Evolutionary conservation across 2,329 filamentous ascomycete genomes (phyloP).

Genomic region (Sarocladium oryzae): DNA sequence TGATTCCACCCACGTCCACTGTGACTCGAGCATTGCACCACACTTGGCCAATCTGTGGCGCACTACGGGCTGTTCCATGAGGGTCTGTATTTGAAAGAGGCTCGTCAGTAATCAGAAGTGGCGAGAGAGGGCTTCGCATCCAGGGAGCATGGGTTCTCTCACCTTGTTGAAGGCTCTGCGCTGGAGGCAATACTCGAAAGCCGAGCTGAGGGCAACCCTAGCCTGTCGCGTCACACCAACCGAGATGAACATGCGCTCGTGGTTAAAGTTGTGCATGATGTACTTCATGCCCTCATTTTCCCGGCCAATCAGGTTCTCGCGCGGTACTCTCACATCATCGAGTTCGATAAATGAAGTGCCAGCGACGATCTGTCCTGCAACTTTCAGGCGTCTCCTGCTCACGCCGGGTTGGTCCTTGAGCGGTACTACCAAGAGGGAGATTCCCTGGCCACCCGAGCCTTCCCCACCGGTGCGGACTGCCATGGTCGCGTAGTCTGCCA

Average conservation of each 20-base stretch:
- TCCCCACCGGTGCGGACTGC: slow-evolving; percentile 60
- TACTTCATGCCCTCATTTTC: slow-evolving; percentile 69
- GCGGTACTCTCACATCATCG: slow-evolving; percentile 66
- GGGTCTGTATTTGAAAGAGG: slow-evolving; percentile 22
- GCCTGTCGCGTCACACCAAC: slow-evolving; percentile 58
- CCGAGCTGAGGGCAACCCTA: slow-evolving; percentile 28
- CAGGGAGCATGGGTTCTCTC: not conserved
- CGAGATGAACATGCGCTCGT: slow-evolving; percentile 63
- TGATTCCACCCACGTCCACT: slow-evolving; percentile 67
- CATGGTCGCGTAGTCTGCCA: slow-evolving; percentile 62
- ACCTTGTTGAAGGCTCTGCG: slow-evolving; percentile 30
- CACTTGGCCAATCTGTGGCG: slow-evolving; percentile 65
- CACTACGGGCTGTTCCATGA: slow-evolving; percentile 71
- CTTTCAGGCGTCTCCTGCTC: slow-evolving; percentile 59
- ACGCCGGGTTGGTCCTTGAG: slow-evolving; percentile 63
- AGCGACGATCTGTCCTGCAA: slow-evolving; percentile 56
- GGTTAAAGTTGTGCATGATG: slow-evolving; percentile 76
- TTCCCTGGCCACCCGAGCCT: slow-evolving; percentile 52
- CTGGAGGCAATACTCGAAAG: slow-evolving; percentile 31
- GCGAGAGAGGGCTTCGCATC: not conserved
- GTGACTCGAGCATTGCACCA: slow-evolving; percentile 60
- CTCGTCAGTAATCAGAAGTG: not conserved
- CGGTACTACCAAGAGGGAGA: slow-evolving; percentile 64
- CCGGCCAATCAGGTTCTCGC: slow-evolving; percentile 61
- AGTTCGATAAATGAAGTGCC: slow-evolving; percentile 73